Percentiles rank a stretch among this genome's conserved stretches.
These are phyloP conservation scores for Oryza rufipogon DNA, from an alignment of 176 grass and related monocot genomes.

Conservation along the genomic window DNA sequence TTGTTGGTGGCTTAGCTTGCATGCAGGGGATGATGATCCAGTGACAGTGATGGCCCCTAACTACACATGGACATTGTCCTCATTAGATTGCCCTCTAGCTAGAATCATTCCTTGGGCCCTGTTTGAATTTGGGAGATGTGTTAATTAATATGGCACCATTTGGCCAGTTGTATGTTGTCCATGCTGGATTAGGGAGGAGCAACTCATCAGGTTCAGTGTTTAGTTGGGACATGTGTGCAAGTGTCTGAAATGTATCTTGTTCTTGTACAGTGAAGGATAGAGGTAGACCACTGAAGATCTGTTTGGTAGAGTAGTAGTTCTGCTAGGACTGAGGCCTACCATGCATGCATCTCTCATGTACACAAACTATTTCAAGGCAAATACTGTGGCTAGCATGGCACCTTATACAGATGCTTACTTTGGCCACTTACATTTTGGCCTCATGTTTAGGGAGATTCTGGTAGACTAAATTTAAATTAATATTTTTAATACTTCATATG, in stretches of 20 bases:
- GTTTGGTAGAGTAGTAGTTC: not conserved
- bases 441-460: not conserved
- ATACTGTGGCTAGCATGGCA: not conserved
- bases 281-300: slow-evolving; percentile 1
- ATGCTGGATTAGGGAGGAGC: not conserved
- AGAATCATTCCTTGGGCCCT: slow-evolving; percentile 4
- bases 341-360: slow-evolving; percentile 14
- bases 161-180: slow-evolving; percentile 17
- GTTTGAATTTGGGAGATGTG: not conserved
- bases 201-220: slow-evolving; percentile 3
- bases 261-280: not conserved
- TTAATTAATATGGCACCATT: not conserved
- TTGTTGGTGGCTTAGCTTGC: slow-evolving; percentile 51
- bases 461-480: not conserved
- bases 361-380: not conserved
- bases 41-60: slow-evolving; percentile 31
- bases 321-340: not conserved
- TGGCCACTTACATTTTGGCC: not conserved
- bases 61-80: slow-evolving; percentile 14
- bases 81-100: slow-evolving; percentile 18
- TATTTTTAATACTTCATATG: not conserved
- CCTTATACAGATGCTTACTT: not conserved
- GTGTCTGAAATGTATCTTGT: not conserved
- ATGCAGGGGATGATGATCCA: slow-evolving; percentile 29
- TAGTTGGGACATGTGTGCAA: not conserved